Conservation (phyloP, 2,329 filamentous ascomycete species). For the Periconia digitata region DNA sequence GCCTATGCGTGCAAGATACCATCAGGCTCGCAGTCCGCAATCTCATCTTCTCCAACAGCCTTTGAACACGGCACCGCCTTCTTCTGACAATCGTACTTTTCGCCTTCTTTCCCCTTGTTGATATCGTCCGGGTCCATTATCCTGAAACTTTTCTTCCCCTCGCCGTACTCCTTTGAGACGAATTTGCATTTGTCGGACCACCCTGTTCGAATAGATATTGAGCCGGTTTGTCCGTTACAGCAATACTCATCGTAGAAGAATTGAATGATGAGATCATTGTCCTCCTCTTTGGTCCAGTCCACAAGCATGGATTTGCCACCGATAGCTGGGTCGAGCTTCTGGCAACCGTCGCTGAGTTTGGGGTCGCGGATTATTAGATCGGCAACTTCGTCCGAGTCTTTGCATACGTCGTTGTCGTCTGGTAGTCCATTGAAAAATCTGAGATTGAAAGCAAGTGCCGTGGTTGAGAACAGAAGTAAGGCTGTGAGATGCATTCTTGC, state of each 20-base stretch:
- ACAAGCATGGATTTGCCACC: neutral
- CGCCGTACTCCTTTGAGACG: neutral
- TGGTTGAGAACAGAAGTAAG: neutral
- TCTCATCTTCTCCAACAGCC: neutral
- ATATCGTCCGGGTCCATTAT: constrained; percentile 1
- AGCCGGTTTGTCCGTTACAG: constrained; percentile 2
- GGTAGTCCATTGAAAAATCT: neutral
- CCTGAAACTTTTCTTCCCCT: neutral
- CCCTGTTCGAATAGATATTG: neutral
- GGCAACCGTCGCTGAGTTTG: constrained; percentile 4
- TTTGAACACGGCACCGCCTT: neutral
- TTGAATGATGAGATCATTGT: constrained; percentile 1
- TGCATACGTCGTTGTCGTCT: neutral
- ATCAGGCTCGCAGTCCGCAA: neutral
- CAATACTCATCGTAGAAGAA: constrained; percentile 4
- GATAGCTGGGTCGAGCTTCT: neutral
- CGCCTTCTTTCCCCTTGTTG: constrained; percentile 3
- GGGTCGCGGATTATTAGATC: neutral
- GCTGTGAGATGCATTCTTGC: constrained; percentile 1
- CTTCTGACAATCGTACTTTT: constrained; percentile 3
- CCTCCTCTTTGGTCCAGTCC: neutral
- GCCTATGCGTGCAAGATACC: too few relatives aligned
- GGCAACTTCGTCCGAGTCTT: neutral
- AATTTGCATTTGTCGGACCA: neutral
- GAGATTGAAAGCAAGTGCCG: constrained; percentile 1